phyloP scores from a whole-genome alignment of 2,329 filamentous ascomycete genomes.

The Colletotrichum tropicicola region DNA sequence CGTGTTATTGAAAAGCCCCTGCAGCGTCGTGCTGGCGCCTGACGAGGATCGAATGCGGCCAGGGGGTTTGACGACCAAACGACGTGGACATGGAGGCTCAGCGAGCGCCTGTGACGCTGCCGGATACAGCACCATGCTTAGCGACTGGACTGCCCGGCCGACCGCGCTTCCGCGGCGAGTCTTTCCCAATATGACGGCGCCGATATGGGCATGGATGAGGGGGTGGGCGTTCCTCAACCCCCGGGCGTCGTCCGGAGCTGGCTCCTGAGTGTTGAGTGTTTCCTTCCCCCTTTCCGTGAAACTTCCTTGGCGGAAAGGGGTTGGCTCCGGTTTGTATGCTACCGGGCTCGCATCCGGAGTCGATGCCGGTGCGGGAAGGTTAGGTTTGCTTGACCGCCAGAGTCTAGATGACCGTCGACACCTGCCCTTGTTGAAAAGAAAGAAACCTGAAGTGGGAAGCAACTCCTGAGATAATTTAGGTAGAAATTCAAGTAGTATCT shows the following conservation, averaged over 20 bases:
- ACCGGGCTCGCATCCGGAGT: not conserved
- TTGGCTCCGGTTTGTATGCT: not conserved
- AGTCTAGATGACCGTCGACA: not conserved
- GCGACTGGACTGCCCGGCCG: not conserved
- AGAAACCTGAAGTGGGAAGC: too few relatives aligned
- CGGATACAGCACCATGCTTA: too few relatives aligned
- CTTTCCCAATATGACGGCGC: not conserved
- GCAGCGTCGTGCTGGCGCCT: slow-evolving; percentile 5
- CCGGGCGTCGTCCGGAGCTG: not conserved
- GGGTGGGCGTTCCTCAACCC: not conserved
- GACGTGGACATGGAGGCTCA: not conserved
- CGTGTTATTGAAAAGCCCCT: not conserved
- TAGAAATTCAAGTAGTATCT: too few relatives aligned
- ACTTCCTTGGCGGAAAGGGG: not conserved
- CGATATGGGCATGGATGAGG: not conserved
- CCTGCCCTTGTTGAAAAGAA: not conserved
- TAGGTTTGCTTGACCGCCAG: not conserved
- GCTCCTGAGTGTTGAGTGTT: not conserved
- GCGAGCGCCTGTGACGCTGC: not conserved
- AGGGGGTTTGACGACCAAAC: not conserved
- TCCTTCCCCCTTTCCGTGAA: not conserved
- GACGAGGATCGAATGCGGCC: not conserved
- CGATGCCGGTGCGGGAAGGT: not conserved
- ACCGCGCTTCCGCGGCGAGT: not conserved
- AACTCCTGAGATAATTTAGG: not conserved